phyloP scores from a whole-genome alignment of 2,329 filamentous ascomycete species.

The Neofusicoccum laricinum region DNA sequence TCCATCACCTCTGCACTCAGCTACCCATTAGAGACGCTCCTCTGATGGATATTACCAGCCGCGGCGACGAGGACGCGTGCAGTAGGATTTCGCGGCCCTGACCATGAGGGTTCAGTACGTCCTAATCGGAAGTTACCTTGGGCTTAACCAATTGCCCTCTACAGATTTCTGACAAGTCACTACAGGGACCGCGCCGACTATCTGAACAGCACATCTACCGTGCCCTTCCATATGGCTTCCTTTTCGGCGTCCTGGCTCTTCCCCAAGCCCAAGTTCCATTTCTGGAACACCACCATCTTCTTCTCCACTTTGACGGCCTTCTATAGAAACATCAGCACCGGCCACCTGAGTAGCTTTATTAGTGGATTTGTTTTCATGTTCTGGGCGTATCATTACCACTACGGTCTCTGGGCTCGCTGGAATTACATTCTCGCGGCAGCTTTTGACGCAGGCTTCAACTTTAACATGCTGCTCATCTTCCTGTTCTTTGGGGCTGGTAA shows the following conservation, averaged over 20 bases:
- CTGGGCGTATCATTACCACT: conserved; percentile 55
- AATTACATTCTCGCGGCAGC: conserved; percentile 62
- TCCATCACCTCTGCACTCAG: too few relatives aligned
- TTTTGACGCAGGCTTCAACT: conserved; percentile 61
- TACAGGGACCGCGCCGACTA: conserved; percentile 43
- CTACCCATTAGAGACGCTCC: too few relatives aligned
- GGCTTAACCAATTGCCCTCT: background rate
- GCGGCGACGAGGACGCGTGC: too few relatives aligned
- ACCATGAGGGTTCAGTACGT: conserved; percentile 61
- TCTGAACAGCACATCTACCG: conserved; percentile 50
- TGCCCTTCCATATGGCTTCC: conserved; percentile 53
- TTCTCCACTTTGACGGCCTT: conserved; percentile 55
- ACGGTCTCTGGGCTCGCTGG: conserved; percentile 58
- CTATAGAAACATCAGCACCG: conserved; percentile 62
- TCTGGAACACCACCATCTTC: conserved; percentile 63
- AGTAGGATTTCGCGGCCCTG: too few relatives aligned
- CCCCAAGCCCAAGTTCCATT: conserved; percentile 53
- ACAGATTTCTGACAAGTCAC: background rate
- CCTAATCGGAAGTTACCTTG: conserved; percentile 42
- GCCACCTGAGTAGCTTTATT: conserved; percentile 55
- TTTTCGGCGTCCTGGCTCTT: conserved; percentile 51
- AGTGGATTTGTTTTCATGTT: conserved; percentile 62
- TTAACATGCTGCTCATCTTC: conserved; percentile 62
- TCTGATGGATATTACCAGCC: too few relatives aligned
- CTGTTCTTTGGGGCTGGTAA: conserved; percentile 57